phyloP scores from a whole-genome alignment of 2,329 filamentous ascomycete species.

The Atkinsonella hypoxylon region DNA sequence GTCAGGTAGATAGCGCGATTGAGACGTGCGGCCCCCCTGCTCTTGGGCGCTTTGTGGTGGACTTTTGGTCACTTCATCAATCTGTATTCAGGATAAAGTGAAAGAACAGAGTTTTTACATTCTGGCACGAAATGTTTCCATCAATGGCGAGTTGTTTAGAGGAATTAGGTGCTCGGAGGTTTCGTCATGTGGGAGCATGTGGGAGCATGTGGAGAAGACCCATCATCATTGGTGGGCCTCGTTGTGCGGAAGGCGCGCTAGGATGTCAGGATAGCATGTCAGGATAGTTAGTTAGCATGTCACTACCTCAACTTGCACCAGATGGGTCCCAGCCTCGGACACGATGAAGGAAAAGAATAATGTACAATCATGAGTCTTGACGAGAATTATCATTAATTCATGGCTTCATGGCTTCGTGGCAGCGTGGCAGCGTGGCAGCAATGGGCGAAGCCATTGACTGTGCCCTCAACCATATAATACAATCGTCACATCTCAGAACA shows the following conservation, averaged over 20 bases:
- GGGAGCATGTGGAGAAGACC: neutral
- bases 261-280: no score
- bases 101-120: neutral
- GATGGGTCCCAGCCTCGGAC: neutral
- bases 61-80: no score
- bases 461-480: neutral
- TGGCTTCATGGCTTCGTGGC: neutral
- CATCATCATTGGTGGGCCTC: neutral
- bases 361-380: neutral
- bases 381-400: constrained; percentile 2
- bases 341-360: no score
- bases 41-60: no score
- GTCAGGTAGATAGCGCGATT: neutral
- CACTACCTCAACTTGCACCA: neutral
- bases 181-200: neutral
- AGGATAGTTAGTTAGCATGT: no score
- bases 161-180: neutral
- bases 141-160: neutral
- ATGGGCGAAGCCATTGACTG: neutral
- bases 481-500: neutral
- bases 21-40: no score
- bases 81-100: no score
- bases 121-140: neutral
- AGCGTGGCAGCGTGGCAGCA: no score
- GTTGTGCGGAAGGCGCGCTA: neutral